Evolutionary conservation across 495 filamentous ascomycete genomes (phyloP).

Genomic region (Podospora pseudocomata): DNA sequence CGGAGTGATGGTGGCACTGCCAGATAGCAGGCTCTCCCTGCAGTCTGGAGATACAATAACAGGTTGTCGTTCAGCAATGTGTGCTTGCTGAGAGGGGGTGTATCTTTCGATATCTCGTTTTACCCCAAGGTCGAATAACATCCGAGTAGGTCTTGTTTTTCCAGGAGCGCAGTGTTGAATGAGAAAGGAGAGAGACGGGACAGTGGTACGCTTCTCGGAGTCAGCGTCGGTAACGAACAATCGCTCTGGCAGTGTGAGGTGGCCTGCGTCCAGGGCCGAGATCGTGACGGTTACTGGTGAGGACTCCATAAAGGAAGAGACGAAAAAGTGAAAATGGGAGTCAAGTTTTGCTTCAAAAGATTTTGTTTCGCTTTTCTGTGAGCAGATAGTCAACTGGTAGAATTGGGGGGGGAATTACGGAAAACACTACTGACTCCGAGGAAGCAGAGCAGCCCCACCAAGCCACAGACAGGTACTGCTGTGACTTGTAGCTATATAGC

Average conservation of each 20-base stretch:
- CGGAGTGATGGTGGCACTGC: constrained; percentile 29
- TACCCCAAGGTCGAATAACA: constrained; percentile 52
- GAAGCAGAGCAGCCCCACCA: too few species aligned
- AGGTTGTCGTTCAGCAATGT: constrained; percentile 40
- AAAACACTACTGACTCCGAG: too few species aligned
- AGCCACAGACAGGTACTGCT: too few species aligned
- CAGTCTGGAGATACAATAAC: constrained; percentile 38
- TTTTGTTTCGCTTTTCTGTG: too few species aligned
- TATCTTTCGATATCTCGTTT: constrained; percentile 41
- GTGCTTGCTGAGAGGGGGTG: constrained; percentile 34
- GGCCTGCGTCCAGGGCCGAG: constrained; percentile 33
- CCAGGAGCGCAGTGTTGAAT: constrained; percentile 26
- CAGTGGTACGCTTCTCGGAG: constrained; percentile 27
- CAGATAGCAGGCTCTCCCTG: constrained; percentile 30
- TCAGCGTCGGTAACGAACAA: constrained; percentile 37
- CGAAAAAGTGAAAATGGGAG: not conserved
- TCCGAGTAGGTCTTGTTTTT: constrained; percentile 23
- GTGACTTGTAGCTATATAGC: too few species aligned
- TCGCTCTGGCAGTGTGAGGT: constrained; percentile 34
- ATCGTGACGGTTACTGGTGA: constrained; percentile 19
- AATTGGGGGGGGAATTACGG: too few species aligned
- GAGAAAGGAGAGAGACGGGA: constrained; percentile 41
- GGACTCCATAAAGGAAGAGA: constrained; percentile 3
- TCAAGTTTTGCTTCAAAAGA: too few species aligned
- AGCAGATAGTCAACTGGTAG: too few species aligned